Conservation (phyloP, 495 filamentous ascomycete genomes). For the Parachaetomium inaequale region DNA sequence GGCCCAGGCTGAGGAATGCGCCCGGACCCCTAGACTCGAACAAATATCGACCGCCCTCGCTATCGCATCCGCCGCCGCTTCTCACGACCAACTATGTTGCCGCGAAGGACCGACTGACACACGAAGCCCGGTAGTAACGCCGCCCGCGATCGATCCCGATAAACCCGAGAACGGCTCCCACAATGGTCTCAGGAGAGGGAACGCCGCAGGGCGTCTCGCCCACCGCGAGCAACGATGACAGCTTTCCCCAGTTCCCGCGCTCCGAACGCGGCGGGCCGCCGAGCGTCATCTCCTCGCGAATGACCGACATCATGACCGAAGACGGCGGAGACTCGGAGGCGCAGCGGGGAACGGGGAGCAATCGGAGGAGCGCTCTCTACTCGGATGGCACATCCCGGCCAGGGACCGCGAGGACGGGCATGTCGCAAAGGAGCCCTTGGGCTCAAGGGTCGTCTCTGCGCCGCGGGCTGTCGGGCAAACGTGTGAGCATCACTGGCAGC, state of each 20-base stretch:
- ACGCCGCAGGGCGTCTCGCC: slow-evolving; percentile 36
- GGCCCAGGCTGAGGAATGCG: slow-evolving; percentile 15
- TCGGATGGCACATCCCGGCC: slow-evolving; percentile 50
- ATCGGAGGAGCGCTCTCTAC: slow-evolving; percentile 38
- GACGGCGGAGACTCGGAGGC: slow-evolving; percentile 42
- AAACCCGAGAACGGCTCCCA: slow-evolving; percentile 1
- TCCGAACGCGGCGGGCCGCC: slow-evolving; percentile 41
- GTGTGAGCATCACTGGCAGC: slow-evolving; percentile 42
- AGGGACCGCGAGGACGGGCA: slow-evolving; percentile 45
- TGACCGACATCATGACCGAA: slow-evolving; percentile 71
- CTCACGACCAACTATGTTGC: slow-evolving; percentile 16
- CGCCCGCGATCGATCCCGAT: slow-evolving; percentile 3
- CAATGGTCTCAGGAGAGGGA: slow-evolving; percentile 38
- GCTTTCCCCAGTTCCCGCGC: slow-evolving; percentile 41
- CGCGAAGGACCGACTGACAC: not conserved
- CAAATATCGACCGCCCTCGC: not conserved
- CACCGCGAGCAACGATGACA: slow-evolving; percentile 35
- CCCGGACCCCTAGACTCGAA: slow-evolving; percentile 23
- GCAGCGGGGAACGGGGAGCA: slow-evolving; percentile 34
- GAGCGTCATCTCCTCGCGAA: slow-evolving; percentile 77
- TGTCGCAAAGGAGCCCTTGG: slow-evolving; percentile 51
- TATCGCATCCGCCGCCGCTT: not conserved
- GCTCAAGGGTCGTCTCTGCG: slow-evolving; percentile 48
- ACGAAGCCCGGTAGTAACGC: slow-evolving; percentile 8
- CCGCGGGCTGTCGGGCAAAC: slow-evolving; percentile 38